phyloP scores from a whole-genome alignment of 768 basidiomycete genomes.

The Leucocoprinus sp. region DNA sequence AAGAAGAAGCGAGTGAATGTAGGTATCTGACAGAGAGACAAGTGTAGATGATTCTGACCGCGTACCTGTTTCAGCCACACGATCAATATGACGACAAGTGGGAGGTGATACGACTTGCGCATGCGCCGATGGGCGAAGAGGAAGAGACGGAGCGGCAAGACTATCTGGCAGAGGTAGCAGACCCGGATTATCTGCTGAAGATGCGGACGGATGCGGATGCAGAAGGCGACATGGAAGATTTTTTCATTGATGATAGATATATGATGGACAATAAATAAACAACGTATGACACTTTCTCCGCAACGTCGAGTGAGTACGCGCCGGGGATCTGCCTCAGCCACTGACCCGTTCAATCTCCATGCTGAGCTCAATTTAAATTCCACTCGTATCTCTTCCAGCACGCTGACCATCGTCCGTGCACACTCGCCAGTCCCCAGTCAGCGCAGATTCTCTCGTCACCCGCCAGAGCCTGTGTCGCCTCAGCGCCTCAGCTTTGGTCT shows the following conservation, averaged over 20 bases:
- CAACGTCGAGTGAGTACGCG: slow-evolving; percentile 38
- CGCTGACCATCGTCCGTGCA: slow-evolving; percentile 71
- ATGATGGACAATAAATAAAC: background rate
- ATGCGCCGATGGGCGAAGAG: slow-evolving; percentile 62
- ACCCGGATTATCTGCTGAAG: slow-evolving; percentile 50
- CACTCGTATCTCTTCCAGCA: slow-evolving; percentile 48
- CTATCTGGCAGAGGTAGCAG: slow-evolving; percentile 66
- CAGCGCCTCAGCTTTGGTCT: slow-evolving; percentile 14
- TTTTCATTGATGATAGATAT: too few relatives aligned
- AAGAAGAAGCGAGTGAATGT: slow-evolving; percentile 83
- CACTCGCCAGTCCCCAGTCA: slow-evolving; percentile 18
- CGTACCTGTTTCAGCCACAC: slow-evolving; percentile 37
- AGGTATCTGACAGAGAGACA: slow-evolving; percentile 18
- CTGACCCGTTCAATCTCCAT: slow-evolving; percentile 60
- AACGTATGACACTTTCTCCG: too few relatives aligned
- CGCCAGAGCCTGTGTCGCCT: background rate
- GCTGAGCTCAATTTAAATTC: slow-evolving; percentile 43
- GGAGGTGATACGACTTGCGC: slow-evolving; percentile 69
- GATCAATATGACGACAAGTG: slow-evolving; percentile 77
- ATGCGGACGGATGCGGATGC: slow-evolving; percentile 53
- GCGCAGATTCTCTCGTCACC: slow-evolving; percentile 20
- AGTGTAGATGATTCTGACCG: background rate
- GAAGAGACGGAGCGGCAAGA: slow-evolving; percentile 77
- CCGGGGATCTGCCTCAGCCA: slow-evolving; percentile 60
- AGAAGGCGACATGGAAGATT: slow-evolving; percentile 50